Evolutionary conservation across 305 asterid species (phyloP).

Genomic region (Lippia alba): DNA sequence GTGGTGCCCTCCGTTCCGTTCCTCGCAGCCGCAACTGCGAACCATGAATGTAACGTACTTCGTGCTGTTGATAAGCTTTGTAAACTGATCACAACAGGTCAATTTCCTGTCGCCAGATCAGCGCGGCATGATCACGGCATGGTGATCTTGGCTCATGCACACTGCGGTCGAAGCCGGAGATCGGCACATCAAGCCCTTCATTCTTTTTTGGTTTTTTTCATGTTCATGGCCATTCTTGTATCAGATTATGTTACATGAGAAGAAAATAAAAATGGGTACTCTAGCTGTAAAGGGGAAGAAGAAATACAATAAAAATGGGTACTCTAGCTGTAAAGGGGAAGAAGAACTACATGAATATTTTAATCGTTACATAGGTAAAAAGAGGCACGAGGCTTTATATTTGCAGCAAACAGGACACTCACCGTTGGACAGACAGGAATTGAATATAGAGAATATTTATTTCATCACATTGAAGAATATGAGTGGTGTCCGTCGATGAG

Average conservation of each 20-base stretch:
- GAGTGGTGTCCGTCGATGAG: too few species aligned
- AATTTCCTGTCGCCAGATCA: conserved; percentile 13
- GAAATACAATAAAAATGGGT: too few species aligned
- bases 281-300: too few species aligned
- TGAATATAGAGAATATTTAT: conserved; percentile 7
- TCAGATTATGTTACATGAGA: not conserved
- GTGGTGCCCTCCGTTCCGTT: too few species aligned
- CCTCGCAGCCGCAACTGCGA: too few species aligned
- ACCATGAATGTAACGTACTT: too few species aligned
- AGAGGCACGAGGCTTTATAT: conserved; percentile 9
- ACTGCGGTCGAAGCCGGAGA: conserved; percentile 57
- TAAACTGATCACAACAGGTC: conserved; percentile 33
- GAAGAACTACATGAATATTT: too few species aligned
- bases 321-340: too few species aligned
- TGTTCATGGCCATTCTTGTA: conserved; percentile 30
- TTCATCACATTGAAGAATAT: not conserved
- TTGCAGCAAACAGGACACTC: conserved; percentile 15
- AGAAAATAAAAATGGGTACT: too few species aligned
- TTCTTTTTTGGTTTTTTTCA: conserved; percentile 50
- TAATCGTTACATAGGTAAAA: not conserved
- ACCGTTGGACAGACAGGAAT: not conserved
- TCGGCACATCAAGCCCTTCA: conserved; percentile 74
- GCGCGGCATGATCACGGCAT: conserved; percentile 49
- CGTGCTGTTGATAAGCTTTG: conserved; percentile 31
- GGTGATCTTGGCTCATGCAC: conserved; percentile 57